phyloP scores from a whole-genome alignment of 768 basidiomycete species.

The Naganishia vaughanmartiniae region DNA sequence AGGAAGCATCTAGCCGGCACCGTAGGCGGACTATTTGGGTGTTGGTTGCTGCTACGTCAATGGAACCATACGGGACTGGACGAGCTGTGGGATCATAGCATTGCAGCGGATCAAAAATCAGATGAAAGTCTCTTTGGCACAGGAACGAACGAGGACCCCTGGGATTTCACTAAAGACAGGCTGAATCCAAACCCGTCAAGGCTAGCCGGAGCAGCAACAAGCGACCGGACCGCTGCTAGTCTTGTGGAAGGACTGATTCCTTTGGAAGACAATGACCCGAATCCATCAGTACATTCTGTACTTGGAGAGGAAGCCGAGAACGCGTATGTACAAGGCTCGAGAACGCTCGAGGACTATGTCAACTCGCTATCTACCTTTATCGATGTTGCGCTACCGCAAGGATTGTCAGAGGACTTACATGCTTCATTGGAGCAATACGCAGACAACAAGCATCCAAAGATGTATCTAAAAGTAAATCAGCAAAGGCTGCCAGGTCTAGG shows the following conservation, averaged over 20 bases:
- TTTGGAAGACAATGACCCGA: not conserved
- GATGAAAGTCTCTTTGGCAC: not conserved
- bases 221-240: not conserved
- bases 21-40: not conserved
- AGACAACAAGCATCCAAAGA: not conserved
- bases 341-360: slow-evolving; percentile 22
- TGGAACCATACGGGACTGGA: too few relatives aligned
- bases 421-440: slow-evolving; percentile 31
- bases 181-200: not conserved
- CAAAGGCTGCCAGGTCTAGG: slow-evolving; percentile 11
- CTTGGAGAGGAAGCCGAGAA: slow-evolving; percentile 42
- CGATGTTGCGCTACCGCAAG: slow-evolving; percentile 34
- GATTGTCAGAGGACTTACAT: slow-evolving; percentile 22
- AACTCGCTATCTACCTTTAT: slow-evolving; percentile 23
- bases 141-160: not conserved
- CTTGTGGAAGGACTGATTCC: slow-evolving; percentile 20
- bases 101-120: not conserved
- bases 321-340: slow-evolving; percentile 36
- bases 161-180: not conserved
- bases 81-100: not conserved
- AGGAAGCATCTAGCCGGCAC: not conserved
- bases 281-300: slow-evolving; percentile 32
- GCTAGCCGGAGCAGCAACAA: not conserved
- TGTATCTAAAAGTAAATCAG: not conserved
- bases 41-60: not conserved